These are phyloP conservation scores for Chamaecyparis obtusa DNA, from an alignment of 75 land plant genomes.

Conservation along the genomic window DNA sequence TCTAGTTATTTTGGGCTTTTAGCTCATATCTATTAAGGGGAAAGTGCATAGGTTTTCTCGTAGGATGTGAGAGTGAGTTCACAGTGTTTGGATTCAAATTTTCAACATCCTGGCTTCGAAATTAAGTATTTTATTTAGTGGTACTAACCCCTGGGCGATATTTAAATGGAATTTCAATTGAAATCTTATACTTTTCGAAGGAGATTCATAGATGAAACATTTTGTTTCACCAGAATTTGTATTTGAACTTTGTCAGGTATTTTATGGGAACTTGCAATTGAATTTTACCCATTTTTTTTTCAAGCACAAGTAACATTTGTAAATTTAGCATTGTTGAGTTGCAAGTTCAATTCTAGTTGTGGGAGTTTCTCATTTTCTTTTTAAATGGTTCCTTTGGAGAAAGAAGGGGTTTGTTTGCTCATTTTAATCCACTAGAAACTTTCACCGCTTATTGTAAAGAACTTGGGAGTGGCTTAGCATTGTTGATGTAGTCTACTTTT, in stretches of 20 bases:
- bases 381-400: no score
- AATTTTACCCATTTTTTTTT: background rate
- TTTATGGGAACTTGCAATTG: background rate
- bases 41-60: background rate
- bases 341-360: background rate
- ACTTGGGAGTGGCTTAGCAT: background rate
- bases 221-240: background rate
- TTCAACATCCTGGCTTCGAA: background rate
- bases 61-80: background rate
- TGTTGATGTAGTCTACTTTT: background rate
- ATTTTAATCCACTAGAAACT: background rate
- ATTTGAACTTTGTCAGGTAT: background rate
- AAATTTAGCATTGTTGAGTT: background rate
- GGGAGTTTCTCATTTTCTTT: background rate
- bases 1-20: background rate
- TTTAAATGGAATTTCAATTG: background rate
- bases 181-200: background rate
- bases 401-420: background rate
- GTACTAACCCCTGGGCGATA: background rate
- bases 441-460: background rate
- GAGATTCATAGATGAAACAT: background rate
- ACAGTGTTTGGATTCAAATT: background rate
- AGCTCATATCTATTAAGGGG: background rate
- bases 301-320: background rate
- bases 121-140: background rate